These are phyloP conservation scores for Pulveroboletus sp. DNA, from an alignment of 768 basidiomycete species.

Conservation along the genomic window DNA sequence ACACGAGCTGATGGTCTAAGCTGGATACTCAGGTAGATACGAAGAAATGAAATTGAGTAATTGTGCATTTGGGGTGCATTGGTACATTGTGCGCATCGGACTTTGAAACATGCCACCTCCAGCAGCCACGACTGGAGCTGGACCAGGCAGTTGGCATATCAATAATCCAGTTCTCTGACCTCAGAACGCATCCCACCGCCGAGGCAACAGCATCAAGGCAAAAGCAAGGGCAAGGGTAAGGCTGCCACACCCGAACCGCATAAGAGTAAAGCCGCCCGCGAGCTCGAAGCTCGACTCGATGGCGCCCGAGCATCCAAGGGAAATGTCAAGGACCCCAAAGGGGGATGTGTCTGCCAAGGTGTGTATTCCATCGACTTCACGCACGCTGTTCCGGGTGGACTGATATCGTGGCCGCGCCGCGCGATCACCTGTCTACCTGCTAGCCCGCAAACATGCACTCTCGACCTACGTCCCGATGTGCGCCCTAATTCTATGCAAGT, in stretches of 20 bases:
- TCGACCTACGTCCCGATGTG: conserved; percentile 57
- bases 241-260: conserved; percentile 30
- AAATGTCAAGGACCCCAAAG: conserved; percentile 48
- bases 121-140: too few relatives aligned
- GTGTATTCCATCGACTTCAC: background rate
- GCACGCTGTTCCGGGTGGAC: background rate
- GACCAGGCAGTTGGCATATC: too few relatives aligned
- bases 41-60: too few relatives aligned
- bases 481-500: conserved; percentile 57
- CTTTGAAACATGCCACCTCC: too few relatives aligned
- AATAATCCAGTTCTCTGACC: conserved; percentile 42
- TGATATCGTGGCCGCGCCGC: too few relatives aligned
- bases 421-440: background rate
- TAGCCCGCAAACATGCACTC: conserved; percentile 57
- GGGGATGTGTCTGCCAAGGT: conserved; percentile 71
- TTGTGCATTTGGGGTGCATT: too few relatives aligned
- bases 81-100: too few relatives aligned
- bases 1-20: too few relatives aligned
- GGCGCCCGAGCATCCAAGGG: conserved; percentile 36
- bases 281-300: conserved; percentile 45
- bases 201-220: conserved; percentile 18
- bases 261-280: conserved; percentile 48
- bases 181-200: conserved; percentile 47
- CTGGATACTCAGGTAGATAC: too few relatives aligned
- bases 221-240: conserved; percentile 39